Evolutionary conservation across 2,329 filamentous ascomycete genomes (phyloP), one percentile per base, ranked within the genome.

Genomic region (Microascus cirrosus): DNA sequence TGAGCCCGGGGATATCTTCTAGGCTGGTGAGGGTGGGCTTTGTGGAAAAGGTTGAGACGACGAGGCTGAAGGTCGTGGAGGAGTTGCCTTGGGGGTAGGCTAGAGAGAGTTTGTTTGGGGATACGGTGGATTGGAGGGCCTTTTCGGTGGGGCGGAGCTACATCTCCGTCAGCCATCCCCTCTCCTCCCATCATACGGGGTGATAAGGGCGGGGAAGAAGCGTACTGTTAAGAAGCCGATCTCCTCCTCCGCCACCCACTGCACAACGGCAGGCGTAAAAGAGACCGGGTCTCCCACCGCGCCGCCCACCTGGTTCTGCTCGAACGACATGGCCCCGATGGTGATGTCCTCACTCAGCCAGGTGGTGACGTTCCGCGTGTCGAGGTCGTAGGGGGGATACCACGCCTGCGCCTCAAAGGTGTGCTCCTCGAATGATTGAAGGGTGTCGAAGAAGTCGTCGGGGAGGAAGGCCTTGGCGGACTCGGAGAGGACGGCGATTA

Each of bases 251-350:
- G 72, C 73, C 18, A 71, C 65, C 83, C 83, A 86, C 63, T 86
- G 83, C 0, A 81, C 74, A 6, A 85, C 77, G 0, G 79, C 78
- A 0, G 83, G 83, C 59, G 79, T 84, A 66, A 83, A 86, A 0
- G 77, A 74, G 7, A 66, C 71, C 5, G 74, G 74, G 51, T 77
- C 79, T 55, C 73, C 73, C 1, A 75, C 72, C 5, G 78, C 77
- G 0, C 83, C 83, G 11, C 82, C 83, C 6, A 84, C 66, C 1
- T 76, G 74, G 50, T 73, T 77, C 65, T 85, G 76, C 13, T 78
- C 73, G 62, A 82, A 83, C 0, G 80, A 78, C 63, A 83, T 77
- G 0, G 78, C 80, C 42, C 83, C 83, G 60, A 86, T 84, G 10
- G 77, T 83, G 12, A 86, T 69, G 25, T 79, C 75, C 2, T 74